Evolutionary conservation across 768 basidiomycete genomes (phyloP), one percentile per base, ranked within the genome.

Genomic region (Albatrellus ellisii): DNA sequence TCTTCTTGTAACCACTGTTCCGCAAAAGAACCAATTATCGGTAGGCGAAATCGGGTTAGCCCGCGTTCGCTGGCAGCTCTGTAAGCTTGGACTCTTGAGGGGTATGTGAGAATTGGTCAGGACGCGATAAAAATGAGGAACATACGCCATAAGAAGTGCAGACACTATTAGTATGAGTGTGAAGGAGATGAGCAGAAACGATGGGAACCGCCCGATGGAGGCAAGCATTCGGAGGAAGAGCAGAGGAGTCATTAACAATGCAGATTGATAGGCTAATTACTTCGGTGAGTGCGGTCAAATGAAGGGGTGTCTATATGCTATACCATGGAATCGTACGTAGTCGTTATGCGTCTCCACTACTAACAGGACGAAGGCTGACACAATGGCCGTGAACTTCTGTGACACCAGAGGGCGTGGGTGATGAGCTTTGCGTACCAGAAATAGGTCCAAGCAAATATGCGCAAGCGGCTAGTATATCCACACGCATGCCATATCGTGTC

Each of bases 321-420:
- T 40, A 81, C 82, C 79, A 55, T 84, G 82, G 56, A 85, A 86
- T 41, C 84, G 75, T 44, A 85, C 73, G 47, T 73, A 79, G 57
- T 85, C 78, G 51, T 80, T 81, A 46, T 73, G 70, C 8, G 77
- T 87, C 59, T 87, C 83, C n/a, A 77, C 47, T n/a, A 83, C 67
- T 8, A 87, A 67, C 25, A 85, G 57, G 1, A 65, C 21, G 24
- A 86, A 59, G 2, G 84, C 85, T 83, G 28, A 43, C 21, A 45
- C 44, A 22, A 17, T 73, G 50, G 76, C 78, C 43, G 70, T 69
- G 11, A 75, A 84, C 59, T 84, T 79, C 24, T 75, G 48, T 14
- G 79, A 68, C 6, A 81, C 65, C 28, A 84, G 58, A 3, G 66
- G 21, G 18, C 80, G 56, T 2, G 79, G 79, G 78, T 25, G 43